Base-by-base conservation (phyloP, 352 stramenopile species). In the Phytopythium chamaehyphon region DNA sequence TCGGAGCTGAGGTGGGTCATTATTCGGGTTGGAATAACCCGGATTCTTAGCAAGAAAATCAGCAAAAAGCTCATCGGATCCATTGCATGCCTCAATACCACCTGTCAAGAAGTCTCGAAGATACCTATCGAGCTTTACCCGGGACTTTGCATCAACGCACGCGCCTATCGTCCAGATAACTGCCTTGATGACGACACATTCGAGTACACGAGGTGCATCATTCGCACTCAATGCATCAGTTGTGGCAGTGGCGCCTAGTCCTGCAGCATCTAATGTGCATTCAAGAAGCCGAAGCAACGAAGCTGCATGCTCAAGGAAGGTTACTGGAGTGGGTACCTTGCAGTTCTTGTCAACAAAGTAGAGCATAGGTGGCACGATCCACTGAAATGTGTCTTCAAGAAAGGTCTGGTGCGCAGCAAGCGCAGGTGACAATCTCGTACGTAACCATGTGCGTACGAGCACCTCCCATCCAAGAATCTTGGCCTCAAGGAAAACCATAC, bases 341-440 rank as follows among this genome's bases (percentile, higher is more conserved):
- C 79, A 94, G 67, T 71, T 74, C 55, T 97, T 97, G 28, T 95
- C 86, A 10, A 98, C 86, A 53, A 97, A 98, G 55, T 94, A 97
- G 14, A 96, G 72, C 57, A 95, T 74, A 0, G 92, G 82, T 1
- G 89, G 88, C 45, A 97, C 88, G 37, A 97, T 71, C 86, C 90
- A 97, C 14, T 88, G 74, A 58, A 97, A 95, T 0, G 93, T 76
- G 31, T 88, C 77, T 15, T 88, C 60, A 3, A 96, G 61, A 54
- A 81, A 83, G 23, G 63, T 62, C 0, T 40, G 45, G 16, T 88
- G 64, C 0, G 60, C 45, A 0, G 47, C 55, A 24, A 86, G 75
- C 11, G 71, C 59, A 0, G 49, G 33, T 0, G 77, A 67, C 3
- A 92, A 55, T 3, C 73, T 55, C 7, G 73, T 90, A 1, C 67